Percentiles rank a stretch among this genome's conserved stretches.
Evolutionary conservation across 768 basidiomycete genomes (phyloP).

Genomic region (Xanthoconium purpureum): DNA sequence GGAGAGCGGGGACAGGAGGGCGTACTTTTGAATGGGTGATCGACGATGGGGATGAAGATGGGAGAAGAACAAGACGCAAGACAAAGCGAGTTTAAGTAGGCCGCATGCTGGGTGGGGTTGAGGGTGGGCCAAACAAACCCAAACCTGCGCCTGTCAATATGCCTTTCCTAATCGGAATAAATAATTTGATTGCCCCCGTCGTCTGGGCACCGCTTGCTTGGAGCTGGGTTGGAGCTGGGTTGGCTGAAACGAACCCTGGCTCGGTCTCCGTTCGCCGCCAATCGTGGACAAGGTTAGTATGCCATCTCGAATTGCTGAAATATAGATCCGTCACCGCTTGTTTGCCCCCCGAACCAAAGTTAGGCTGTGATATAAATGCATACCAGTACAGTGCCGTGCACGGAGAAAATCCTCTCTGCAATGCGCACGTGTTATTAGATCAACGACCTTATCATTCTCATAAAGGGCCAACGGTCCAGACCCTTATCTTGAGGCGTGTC

Average conservation of each 20-base stretch:
- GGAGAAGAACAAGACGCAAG: constrained; percentile 9
- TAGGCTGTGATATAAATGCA: background rate
- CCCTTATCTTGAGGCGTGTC: background rate
- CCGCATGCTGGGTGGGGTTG: constrained; percentile 23
- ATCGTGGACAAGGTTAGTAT: too few species aligned
- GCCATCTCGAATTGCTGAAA: too few species aligned
- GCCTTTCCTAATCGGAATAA: constrained; percentile 1
- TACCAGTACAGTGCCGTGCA: background rate
- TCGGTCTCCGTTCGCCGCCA: background rate
- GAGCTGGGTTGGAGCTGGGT: constrained; percentile 5
- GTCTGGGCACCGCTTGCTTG: constrained; percentile 13
- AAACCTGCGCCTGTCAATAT: constrained; percentile 17
- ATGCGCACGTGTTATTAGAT: background rate
- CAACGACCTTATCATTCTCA: constrained; percentile 1
- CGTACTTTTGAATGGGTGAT: constrained; percentile 15
- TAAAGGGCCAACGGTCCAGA: constrained; percentile 6
- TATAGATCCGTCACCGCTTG: background rate
- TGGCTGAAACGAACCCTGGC: background rate
- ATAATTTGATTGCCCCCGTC: constrained; percentile 10
- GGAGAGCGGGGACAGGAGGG: background rate
- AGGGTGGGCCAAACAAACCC: constrained; percentile 33
- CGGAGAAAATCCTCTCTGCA: too few species aligned
- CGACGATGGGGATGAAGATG: constrained; percentile 23
- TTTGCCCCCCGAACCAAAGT: background rate
- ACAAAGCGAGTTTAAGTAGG: constrained; percentile 30